phyloP scores from a whole-genome alignment of 2,329 filamentous ascomycete species.

The Epichloe elymi region DNA sequence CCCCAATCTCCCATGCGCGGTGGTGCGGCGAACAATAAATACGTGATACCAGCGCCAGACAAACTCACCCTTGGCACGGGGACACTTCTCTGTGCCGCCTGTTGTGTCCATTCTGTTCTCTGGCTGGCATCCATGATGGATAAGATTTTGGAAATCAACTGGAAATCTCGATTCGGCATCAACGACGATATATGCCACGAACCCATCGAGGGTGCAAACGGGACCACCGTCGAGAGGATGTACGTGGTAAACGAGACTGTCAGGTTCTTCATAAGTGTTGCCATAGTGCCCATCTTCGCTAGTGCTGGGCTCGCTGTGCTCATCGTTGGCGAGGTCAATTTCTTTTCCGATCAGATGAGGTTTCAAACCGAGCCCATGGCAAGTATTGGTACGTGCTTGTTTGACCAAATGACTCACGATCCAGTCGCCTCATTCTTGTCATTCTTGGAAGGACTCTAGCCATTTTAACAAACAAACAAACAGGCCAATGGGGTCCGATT shows the following conservation, averaged over 20 bases:
- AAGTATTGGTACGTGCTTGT: conserved; percentile 37
- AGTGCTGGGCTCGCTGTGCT: conserved; percentile 46
- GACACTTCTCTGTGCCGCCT: conserved; percentile 48
- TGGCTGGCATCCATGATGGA: conserved; percentile 49
- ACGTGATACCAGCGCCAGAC: conserved; percentile 45
- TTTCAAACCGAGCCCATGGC: conserved; percentile 50
- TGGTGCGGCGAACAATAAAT: conserved; percentile 45
- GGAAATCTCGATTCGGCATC: conserved; percentile 29
- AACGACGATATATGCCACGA: conserved; percentile 21
- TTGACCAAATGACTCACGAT: no score
- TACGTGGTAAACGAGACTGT: conserved; percentile 42
- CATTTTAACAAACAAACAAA: not conserved
- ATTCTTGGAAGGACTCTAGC: not conserved
- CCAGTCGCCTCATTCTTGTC: not conserved
- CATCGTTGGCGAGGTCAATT: conserved; percentile 49
- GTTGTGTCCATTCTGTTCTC: conserved; percentile 50
- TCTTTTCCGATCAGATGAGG: conserved; percentile 41
- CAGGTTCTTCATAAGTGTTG: conserved; percentile 36
- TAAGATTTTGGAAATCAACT: conserved; percentile 50
- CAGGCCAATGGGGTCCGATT: conserved; percentile 47
- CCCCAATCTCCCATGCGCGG: conserved; percentile 42
- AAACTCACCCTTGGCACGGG: conserved; percentile 44
- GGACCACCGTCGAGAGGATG: conserved; percentile 37
- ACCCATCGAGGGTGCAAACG: conserved; percentile 39
- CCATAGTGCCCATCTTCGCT: conserved; percentile 46